Base-by-base conservation (phyloP, 257 asterid genomes). In the Solanum dulcamara region DNA sequence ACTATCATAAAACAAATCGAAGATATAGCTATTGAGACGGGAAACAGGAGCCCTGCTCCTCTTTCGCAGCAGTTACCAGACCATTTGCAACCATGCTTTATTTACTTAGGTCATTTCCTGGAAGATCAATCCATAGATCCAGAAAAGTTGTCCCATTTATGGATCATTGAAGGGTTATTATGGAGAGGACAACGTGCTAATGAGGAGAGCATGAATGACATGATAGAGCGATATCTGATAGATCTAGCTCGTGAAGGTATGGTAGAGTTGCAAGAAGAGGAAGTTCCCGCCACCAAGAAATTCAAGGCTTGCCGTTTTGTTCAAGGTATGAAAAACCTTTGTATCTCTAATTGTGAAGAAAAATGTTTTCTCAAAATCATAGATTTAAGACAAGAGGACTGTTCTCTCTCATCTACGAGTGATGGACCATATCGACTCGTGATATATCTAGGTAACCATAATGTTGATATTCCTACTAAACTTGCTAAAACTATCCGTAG, bases 91-190 rank as follows among this genome's bases (percentile, higher is more conserved):
- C 68, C 46, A 22, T 85, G 81, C 17, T 62, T 85, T 28, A 37
- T 85, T 4, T 85, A 86, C 42, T 57, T 86, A 7, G 88, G 84
- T 35, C 77, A 5, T 82, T 86, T 86, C 42, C 15, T 22, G 2
- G 88, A 86, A 64, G 86, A 83, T 32, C 66, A 55, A 4, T 53
- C 42, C n/a, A 86, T 86, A 18, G 26, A 32, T 18, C 17, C 86
- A 1, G 35, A 72, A 9, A 64, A 70, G 46, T 14, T 86, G 15
- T 81, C 8, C 50, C 42, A 51, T 11, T 60, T 86, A 13, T 82
- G 70, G 88, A 57, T 83, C 46, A 85, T 83, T 0, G 86, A 86
- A 33, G 84, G 88, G 33, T 26, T 86, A 22, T 59, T 86, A 44
- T 72, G 46, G 5, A 35, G 62, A 38, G n/a, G 60, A 28, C 67